phyloP scores from a whole-genome alignment of 2,329 filamentous ascomycete genomes.

The Neocatenulostroma microsporum region DNA sequence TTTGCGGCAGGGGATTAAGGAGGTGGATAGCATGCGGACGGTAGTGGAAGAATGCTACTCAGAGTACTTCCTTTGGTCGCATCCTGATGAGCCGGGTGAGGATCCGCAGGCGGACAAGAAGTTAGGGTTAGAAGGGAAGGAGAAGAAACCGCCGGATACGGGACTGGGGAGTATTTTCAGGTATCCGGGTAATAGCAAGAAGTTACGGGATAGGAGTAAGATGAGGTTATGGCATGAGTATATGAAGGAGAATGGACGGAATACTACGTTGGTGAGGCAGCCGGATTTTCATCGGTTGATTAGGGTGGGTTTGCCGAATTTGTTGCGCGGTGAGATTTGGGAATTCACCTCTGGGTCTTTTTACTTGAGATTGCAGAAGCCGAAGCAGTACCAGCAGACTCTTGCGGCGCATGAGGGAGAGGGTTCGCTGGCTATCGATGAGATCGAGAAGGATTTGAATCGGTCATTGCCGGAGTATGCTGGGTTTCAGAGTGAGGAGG shows the following conservation, averaged over 20 bases:
- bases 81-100: constrained; percentile 39
- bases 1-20: constrained; percentile 75
- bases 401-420: constrained; percentile 73
- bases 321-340: constrained; percentile 90
- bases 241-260: constrained; percentile 82
- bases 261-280: constrained; percentile 83
- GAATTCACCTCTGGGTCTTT: constrained; percentile 88
- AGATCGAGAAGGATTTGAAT: constrained; percentile 98
- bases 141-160: constrained; percentile 64
- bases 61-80: constrained; percentile 53
- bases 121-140: constrained; percentile 4
- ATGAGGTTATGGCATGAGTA: constrained; percentile 98
- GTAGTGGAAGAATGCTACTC: constrained; percentile 85
- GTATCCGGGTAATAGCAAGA: constrained; percentile 91
- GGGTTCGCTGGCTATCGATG: constrained; percentile 91
- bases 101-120: constrained; percentile 35
- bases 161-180: constrained; percentile 87
- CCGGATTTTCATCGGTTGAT: constrained; percentile 98
- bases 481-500: constrained; percentile 92
- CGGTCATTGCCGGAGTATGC: constrained; percentile 94
- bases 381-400: constrained; percentile 75
- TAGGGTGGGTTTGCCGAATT: constrained; percentile 86
- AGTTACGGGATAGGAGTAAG: constrained; percentile 89
- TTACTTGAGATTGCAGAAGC: constrained; percentile 78
- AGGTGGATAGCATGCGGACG: constrained; percentile 73